phyloP scores from a whole-genome alignment of 2,329 filamentous ascomycete species.

The Remersonia thermophila region DNA sequence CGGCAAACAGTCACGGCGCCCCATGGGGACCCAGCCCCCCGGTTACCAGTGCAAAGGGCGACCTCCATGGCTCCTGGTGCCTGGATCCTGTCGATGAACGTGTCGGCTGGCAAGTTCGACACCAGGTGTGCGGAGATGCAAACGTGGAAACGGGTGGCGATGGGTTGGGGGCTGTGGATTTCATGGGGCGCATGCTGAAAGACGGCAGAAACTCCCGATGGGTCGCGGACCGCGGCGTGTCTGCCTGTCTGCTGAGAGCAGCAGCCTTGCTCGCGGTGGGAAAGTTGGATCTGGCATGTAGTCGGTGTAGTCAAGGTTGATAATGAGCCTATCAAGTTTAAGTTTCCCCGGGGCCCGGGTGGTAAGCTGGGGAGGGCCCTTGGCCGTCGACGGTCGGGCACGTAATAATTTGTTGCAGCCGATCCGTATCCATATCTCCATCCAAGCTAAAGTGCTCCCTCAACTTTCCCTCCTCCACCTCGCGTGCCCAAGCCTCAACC shows the following conservation, averaged over 20 bases:
- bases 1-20: too few species aligned
- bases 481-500: conserved; percentile 19
- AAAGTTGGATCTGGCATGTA: not conserved
- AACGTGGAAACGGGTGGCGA: too few species aligned
- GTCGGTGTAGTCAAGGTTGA: not conserved
- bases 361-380: conserved; percentile 11
- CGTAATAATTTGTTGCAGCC: conserved; percentile 19
- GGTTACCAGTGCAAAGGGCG: too few species aligned
- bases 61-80: too few species aligned
- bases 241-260: not conserved
- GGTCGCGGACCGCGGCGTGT: too few species aligned
- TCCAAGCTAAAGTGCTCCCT: conserved; percentile 9
- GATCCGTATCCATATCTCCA: conserved; percentile 12
- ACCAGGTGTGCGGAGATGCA: too few species aligned
- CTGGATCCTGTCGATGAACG: too few species aligned
- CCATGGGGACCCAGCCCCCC: too few species aligned
- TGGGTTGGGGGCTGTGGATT: too few species aligned
- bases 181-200: too few species aligned
- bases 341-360: conserved; percentile 2
- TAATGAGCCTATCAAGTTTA: conserved; percentile 18
- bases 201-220: too few species aligned
- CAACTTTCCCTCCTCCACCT: conserved; percentile 22
- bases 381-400: conserved; percentile 15
- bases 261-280: conserved; percentile 6
- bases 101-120: too few species aligned